A percentile compares a stretch with the other conserved stretches of the same genome.
Evolutionary conservation across 306 rosid species (phyloP).

Genomic region (Dalbergia cochinchinensis): DNA sequence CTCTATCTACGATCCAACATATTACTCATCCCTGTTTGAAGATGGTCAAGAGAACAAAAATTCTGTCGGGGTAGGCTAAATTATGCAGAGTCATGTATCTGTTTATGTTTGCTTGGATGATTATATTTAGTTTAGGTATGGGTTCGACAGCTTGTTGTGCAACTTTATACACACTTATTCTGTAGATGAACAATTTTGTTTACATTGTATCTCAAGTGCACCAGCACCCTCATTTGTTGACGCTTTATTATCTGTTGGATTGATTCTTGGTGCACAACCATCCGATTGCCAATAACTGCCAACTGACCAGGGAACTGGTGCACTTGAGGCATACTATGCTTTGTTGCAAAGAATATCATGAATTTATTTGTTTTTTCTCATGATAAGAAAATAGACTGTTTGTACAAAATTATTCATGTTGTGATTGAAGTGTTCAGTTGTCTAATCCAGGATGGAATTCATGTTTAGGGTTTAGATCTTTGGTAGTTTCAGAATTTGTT

Average conservation of each 20-base stretch:
- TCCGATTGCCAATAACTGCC: conserved; percentile 8
- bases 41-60: conserved; percentile 71
- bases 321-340: neutral
- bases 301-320: neutral
- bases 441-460: conserved; percentile 1
- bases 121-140: conserved; percentile 27
- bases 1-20: conserved; percentile 84
- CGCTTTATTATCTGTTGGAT: conserved; percentile 2
- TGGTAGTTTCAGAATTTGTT: conserved; percentile 8
- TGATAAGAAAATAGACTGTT: neutral
- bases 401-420: neutral
- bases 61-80: conserved; percentile 64
- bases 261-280: conserved; percentile 12
- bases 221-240: neutral
- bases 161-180: conserved; percentile 15
- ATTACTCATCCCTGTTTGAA: conserved; percentile 86
- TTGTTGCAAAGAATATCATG: neutral
- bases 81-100: conserved; percentile 13
- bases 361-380: neutral
- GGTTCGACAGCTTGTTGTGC: conserved; percentile 22
- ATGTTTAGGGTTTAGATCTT: conserved; percentile 1
- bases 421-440: neutral
- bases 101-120: conserved; percentile 31
- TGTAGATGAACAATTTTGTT: neutral
- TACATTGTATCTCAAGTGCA: neutral